Conservation (phyloP, 2,329 filamentous ascomycete species). For the Neospermospora avenae region DNA sequence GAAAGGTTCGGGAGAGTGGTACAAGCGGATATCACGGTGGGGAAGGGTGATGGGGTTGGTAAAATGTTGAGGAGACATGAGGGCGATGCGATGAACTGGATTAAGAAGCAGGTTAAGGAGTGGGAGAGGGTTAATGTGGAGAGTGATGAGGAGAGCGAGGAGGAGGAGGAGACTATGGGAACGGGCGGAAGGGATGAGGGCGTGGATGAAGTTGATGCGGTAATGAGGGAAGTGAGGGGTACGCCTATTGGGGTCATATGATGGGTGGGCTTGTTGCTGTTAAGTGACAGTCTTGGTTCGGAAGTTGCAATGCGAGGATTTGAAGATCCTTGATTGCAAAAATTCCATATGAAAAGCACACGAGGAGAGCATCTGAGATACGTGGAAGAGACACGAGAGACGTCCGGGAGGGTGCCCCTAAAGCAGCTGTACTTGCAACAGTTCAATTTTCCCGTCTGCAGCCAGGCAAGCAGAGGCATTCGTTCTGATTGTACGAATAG, state of each 20-base stretch:
- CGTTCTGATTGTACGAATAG: no score
- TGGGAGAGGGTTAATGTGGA: constrained; percentile 19
- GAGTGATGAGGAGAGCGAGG: constrained; percentile 18
- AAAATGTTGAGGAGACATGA: constrained; percentile 40
- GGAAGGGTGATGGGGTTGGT: constrained; percentile 50
- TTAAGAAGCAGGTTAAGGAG: constrained; percentile 32
- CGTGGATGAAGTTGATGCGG: neutral
- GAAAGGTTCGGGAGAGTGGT: constrained; percentile 58
- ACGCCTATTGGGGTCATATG: neutral
- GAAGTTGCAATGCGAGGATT: no score
- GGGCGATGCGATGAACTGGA: constrained; percentile 50
- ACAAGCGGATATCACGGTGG: constrained; percentile 40
- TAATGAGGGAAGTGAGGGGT: neutral
- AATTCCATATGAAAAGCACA: no score
- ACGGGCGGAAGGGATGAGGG: neutral
- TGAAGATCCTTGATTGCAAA: no score
- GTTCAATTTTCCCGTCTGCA: no score
- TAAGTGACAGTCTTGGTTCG: no score
- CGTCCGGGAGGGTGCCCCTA: no score
- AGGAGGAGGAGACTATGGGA: constrained; percentile 18
- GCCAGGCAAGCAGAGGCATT: no score
- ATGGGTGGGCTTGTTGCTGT: neutral
- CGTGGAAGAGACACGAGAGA: no score
- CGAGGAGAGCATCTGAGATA: no score
- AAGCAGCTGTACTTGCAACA: no score